Conservation (phyloP, 1,284 basidiomycete genomes). For the Ceratobasidium papillatum region DNA sequence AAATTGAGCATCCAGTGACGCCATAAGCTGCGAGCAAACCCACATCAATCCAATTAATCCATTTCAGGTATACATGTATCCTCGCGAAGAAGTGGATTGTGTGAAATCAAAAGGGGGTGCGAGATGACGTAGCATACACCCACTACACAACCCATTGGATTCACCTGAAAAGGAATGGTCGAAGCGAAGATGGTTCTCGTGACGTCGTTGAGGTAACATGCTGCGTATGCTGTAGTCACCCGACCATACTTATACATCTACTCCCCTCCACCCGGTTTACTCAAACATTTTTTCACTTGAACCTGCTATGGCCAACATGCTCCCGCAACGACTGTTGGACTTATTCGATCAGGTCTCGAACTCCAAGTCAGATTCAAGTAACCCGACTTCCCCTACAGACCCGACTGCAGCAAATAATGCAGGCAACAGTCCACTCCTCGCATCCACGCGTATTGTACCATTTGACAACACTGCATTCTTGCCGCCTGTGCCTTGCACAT, state of each 20-base stretch:
- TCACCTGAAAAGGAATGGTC: neutral
- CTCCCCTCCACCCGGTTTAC: neutral
- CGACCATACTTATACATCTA: neutral
- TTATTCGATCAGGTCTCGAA: neutral
- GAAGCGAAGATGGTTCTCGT: neutral
- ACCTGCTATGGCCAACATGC: neutral
- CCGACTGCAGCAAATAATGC: too few species aligned
- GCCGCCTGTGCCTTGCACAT: neutral
- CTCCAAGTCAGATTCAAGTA: neutral
- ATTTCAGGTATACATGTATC: neutral
- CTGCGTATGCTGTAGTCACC: neutral
- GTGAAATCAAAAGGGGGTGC: neutral
- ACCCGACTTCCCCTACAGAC: neutral
- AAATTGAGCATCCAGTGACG: too few species aligned
- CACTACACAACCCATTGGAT: neutral
- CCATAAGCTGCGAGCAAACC: too few species aligned
- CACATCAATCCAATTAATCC: too few species aligned
- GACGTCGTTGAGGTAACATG: neutral
- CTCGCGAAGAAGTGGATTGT: neutral
- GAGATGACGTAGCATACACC: slow-evolving; percentile 13
- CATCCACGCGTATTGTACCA: slow-evolving; percentile 10
- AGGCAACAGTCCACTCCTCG: neutral
- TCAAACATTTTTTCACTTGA: neutral
- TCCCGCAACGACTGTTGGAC: neutral
- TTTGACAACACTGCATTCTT: slow-evolving; percentile 25